Conservation (phyloP, 352 stramenopile species). For the Phytopythium montanum region DNA sequence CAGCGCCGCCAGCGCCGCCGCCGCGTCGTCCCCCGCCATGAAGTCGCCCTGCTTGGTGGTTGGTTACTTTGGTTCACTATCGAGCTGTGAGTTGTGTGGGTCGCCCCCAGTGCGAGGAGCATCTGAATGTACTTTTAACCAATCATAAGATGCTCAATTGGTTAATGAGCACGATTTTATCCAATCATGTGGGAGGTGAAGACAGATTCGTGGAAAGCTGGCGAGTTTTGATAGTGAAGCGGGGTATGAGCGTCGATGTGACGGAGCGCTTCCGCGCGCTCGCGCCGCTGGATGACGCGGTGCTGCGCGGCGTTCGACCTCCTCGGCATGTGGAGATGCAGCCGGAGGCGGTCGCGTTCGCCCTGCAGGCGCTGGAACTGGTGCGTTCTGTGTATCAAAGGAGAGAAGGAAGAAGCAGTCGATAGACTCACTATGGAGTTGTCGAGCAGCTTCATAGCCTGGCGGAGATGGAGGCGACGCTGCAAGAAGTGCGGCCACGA, state of each 20-base stretch:
- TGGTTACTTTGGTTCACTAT: background rate
- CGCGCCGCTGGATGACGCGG: slow-evolving; percentile 13
- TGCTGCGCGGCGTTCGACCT: background rate
- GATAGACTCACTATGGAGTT: background rate
- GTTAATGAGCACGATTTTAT: background rate
- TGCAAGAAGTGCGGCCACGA: slow-evolving; percentile 39
- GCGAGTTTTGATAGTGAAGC: background rate
- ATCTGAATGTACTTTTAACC: background rate
- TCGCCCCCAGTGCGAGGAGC: background rate
- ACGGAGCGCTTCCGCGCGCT: slow-evolving; percentile 33
- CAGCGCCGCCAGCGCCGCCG: slow-evolving; percentile 34
- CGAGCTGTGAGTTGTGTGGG: background rate
- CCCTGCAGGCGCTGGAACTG: slow-evolving; percentile 25
- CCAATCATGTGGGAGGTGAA: background rate
- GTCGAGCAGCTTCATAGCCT: slow-evolving; percentile 37
- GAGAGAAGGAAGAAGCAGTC: background rate
- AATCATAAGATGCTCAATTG: background rate
- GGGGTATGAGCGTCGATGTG: slow-evolving; percentile 17
- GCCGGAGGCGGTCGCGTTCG: slow-evolving; percentile 11
- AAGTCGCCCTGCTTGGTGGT: no score
- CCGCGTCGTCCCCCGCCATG: slow-evolving; percentile 10
- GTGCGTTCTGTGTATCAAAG: slow-evolving; percentile 5
- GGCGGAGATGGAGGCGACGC: slow-evolving; percentile 47
- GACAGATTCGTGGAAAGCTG: background rate
- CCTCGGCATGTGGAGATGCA: background rate